Percentiles rank a stretch among this genome's conserved stretches.
Evolutionary conservation across 164 flowering plant species (phyloP).

Genomic region (Tetrastigma voinierianum): DNA sequence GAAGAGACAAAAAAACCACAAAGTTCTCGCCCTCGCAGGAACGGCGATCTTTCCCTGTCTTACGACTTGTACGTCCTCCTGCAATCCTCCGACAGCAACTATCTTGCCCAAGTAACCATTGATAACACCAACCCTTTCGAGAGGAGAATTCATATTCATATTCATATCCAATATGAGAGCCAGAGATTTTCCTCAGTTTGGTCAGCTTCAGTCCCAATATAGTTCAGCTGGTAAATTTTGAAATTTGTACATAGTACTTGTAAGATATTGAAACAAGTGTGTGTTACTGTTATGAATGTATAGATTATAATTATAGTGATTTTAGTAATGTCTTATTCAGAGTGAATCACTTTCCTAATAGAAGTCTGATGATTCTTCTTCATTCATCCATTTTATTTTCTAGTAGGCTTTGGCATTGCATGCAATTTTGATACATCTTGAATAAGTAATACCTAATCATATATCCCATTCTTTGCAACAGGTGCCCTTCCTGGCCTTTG

Average conservation of each 20-base stretch:
- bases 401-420: background rate
- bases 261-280: background rate
- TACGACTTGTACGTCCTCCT: constrained; percentile 68
- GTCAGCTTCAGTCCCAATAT: no score
- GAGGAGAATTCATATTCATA: no score
- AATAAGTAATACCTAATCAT: constrained; percentile 5
- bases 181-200: no score
- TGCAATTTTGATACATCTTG: background rate
- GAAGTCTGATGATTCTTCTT: no score
- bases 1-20: constrained; percentile 18
- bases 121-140: constrained; percentile 57
- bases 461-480: background rate
- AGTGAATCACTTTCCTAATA: no score
- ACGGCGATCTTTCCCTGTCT: constrained; percentile 47
- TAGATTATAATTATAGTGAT: background rate
- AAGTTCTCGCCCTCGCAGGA: constrained; percentile 44
- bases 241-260: background rate
- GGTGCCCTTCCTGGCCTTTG: background rate
- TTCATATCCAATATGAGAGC: constrained; percentile 68
- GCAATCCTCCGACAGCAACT: constrained; percentile 45
- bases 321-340: no score
- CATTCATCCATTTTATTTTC: no score
- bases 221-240: no score
- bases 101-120: constrained; percentile 59
- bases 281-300: background rate